Conservation (phyloP, 78 protist species). For the Acrasis kona region DNA sequence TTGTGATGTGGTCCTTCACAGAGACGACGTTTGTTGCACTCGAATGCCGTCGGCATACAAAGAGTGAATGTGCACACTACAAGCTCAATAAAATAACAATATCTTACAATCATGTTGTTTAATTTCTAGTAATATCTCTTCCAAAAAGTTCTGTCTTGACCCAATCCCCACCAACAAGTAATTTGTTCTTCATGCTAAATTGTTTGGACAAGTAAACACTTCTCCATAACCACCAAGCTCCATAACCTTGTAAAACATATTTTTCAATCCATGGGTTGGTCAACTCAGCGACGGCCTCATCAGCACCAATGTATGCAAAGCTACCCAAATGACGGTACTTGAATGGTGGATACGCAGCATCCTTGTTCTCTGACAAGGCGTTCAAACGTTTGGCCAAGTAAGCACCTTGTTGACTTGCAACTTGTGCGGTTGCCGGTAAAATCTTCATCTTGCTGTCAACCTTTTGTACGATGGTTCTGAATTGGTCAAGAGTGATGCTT, state of each 20-base stretch:
- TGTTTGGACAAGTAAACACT: conserved; percentile 58
- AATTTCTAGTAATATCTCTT: conserved; percentile 20
- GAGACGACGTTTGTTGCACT: too few relatives aligned
- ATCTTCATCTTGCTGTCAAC: conserved; percentile 37
- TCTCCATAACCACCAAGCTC: conserved; percentile 56
- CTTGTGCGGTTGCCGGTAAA: conserved; percentile 57
- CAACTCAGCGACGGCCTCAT: conserved; percentile 19
- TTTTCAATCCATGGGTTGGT: conserved; percentile 1
- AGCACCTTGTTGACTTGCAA: conserved; percentile 44
- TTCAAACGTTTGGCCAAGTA: conserved; percentile 10
- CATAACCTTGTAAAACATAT: conserved; percentile 35
- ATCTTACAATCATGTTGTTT: too few relatives aligned
- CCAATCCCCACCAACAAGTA: conserved; percentile 62
- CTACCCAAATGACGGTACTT: conserved; percentile 37
- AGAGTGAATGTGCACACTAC: too few relatives aligned
- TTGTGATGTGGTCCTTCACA: too few relatives aligned
- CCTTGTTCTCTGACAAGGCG: neutral
- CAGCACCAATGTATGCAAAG: conserved; percentile 49
- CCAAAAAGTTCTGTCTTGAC: conserved; percentile 29
- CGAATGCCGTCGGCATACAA: too few relatives aligned
- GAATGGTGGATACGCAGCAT: conserved; percentile 8
- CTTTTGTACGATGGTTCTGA: conserved; percentile 14
- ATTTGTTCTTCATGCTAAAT: conserved; percentile 18
- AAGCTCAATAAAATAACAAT: too few relatives aligned
- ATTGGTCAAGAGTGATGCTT: conserved; percentile 27